Evolutionary conservation across 495 filamentous ascomycete species (phyloP).

Genomic region (Cercophora sp.): DNA sequence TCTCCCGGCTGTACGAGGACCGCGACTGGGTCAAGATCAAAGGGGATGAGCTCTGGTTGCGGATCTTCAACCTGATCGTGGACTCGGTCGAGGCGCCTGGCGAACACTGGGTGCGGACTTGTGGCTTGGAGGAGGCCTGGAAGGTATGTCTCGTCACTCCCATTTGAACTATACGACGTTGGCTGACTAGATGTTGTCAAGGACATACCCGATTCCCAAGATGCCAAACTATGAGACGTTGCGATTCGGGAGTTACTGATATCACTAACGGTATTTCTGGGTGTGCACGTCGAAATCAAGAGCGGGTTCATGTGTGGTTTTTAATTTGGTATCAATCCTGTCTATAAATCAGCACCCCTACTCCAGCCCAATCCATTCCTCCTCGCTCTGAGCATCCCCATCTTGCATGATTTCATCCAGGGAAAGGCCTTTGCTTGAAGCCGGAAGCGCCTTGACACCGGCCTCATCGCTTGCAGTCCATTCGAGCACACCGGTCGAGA

Average conservation of each 20-base stretch:
- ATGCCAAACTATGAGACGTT: neutral
- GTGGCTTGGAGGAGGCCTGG: slow-evolving; percentile 59
- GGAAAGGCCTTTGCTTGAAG: slow-evolving; percentile 18
- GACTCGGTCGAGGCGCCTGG: slow-evolving; percentile 50
- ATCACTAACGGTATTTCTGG: no score
- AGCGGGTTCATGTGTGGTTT: neutral
- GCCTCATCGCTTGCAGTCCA: slow-evolving; percentile 17
- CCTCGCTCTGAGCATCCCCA: slow-evolving; percentile 35
- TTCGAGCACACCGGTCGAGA: slow-evolving; percentile 11
- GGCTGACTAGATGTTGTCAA: no score
- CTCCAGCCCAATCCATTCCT: slow-evolving; percentile 54
- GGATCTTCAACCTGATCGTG: slow-evolving; percentile 60
- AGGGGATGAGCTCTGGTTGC: slow-evolving; percentile 64
- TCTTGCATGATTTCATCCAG: slow-evolving; percentile 33
- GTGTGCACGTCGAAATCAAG: no score
- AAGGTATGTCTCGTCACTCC: no score
- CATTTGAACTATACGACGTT: no score
- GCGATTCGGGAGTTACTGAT: no score
- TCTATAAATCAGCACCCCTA: slow-evolving; percentile 27
- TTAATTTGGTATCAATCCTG: slow-evolving; percentile 22
- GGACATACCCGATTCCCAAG: slow-evolving; percentile 13
- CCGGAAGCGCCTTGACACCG: slow-evolving; percentile 22
- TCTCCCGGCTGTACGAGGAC: slow-evolving; percentile 30
- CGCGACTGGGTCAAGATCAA: slow-evolving; percentile 52
- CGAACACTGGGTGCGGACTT: slow-evolving; percentile 50